A percentile compares a stretch with the other conserved stretches of the same genome.
phyloP scores from a whole-genome alignment of 768 basidiomycete species.

The Rhodotorula kratochvilovae region DNA sequence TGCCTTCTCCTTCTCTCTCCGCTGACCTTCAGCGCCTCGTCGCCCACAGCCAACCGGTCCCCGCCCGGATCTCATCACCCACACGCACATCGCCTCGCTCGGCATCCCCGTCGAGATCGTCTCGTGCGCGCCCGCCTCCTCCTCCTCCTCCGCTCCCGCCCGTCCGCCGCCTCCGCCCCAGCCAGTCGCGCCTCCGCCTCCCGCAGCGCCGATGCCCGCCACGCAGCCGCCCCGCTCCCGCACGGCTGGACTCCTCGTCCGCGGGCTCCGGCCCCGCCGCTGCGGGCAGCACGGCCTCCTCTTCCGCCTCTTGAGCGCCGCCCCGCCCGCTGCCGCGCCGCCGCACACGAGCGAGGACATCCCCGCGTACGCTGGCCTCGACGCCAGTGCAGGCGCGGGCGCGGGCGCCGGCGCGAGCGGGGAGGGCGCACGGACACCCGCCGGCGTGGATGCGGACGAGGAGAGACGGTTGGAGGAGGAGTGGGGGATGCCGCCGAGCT shows the following conservation, averaged over 20 bases:
- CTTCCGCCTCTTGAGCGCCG: no score
- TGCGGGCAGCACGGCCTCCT: no score
- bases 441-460: not conserved
- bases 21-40: not conserved
- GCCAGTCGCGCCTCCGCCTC: not conserved
- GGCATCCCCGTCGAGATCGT: constrained; percentile 27
- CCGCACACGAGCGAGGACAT: no score
- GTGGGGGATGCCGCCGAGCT: constrained; percentile 23
- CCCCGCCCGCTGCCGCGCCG: no score
- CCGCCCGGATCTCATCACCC: not conserved
- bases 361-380: not conserved
- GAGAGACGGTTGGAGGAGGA: constrained; percentile 4
- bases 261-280: no score
- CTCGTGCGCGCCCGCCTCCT: not conserved
- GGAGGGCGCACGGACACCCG: no score
- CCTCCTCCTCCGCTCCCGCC: not conserved
- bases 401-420: not conserved
- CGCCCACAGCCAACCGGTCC: not conserved
- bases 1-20: no score
- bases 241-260: no score
- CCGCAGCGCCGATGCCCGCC: not conserved
- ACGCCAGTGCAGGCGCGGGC: no score
- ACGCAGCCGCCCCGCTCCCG: no score
- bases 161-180: not conserved
- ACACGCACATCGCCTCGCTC: constrained; percentile 10